These are phyloP conservation scores for Kodamaea plutei DNA, from an alignment of 1,139 yeast species.

Conservation along the genomic window DNA sequence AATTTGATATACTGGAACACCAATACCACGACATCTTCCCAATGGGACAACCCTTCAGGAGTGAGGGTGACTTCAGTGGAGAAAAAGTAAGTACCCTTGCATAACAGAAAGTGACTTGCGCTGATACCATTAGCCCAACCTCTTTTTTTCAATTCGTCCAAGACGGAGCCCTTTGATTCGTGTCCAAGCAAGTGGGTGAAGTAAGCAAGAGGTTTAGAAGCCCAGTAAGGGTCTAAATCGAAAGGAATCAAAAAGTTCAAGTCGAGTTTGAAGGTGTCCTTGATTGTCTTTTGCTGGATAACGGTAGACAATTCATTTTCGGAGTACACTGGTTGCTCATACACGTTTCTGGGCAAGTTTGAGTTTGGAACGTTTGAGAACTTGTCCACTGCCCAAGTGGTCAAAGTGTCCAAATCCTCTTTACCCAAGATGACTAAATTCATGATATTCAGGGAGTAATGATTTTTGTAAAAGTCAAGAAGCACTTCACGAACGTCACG, in stretches of 20 bases:
- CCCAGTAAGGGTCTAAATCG: slow-evolving; percentile 58
- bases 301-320: slow-evolving; percentile 48
- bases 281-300: slow-evolving; percentile 74
- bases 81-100: slow-evolving; percentile 67
- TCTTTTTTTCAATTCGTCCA: slow-evolving; percentile 59
- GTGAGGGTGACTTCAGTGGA: slow-evolving; percentile 72
- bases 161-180: slow-evolving; percentile 81
- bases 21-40: slow-evolving; percentile 54
- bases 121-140: slow-evolving; percentile 82
- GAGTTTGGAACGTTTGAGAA: slow-evolving; percentile 63
- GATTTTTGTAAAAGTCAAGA: slow-evolving; percentile 55
- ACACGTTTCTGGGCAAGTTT: slow-evolving; percentile 47
- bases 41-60: slow-evolving; percentile 60
- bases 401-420: slow-evolving; percentile 68
- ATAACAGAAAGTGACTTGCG: slow-evolving; percentile 68
- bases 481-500: slow-evolving; percentile 63
- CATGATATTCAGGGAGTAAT: slow-evolving; percentile 78
- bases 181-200: slow-evolving; percentile 84
- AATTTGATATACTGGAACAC: slow-evolving; percentile 72
- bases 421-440: slow-evolving; percentile 80
- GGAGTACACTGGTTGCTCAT: slow-evolving; percentile 33
- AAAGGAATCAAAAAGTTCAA: slow-evolving; percentile 74
- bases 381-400: slow-evolving; percentile 64
- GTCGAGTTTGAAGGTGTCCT: slow-evolving; percentile 67
- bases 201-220: slow-evolving; percentile 64